A percentile compares a stretch with the other conserved stretches of the same genome.
Evolutionary conservation across 208 protist genomes (phyloP).

Genomic region (Lotmaria passim): DNA sequence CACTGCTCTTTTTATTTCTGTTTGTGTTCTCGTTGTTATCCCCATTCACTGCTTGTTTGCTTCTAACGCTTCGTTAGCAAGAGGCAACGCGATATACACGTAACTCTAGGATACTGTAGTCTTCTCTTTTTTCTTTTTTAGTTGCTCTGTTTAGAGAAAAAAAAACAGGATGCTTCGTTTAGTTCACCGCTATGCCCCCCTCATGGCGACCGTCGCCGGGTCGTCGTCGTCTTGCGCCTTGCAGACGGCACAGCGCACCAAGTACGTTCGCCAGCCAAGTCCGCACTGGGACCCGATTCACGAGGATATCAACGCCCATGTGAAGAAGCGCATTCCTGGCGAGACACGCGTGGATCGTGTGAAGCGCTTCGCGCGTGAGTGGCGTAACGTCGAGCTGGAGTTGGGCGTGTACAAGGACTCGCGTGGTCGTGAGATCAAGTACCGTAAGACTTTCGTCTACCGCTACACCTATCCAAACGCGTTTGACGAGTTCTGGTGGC

Average conservation of each 20-base stretch:
- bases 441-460: conserved; percentile 91
- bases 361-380: conserved; percentile 87
- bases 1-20: no score
- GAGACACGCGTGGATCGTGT: conserved; percentile 89
- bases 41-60: no score
- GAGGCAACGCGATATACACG: no score
- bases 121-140: not conserved
- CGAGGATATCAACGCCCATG: conserved; percentile 92
- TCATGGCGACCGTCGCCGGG: conserved; percentile 3
- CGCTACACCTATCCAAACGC: conserved; percentile 92
- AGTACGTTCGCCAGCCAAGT: conserved; percentile 85
- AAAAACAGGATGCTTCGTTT: conserved; percentile 25
- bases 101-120: not conserved
- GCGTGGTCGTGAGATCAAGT: conserved; percentile 88
- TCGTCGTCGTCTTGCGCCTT: conserved; percentile 22
- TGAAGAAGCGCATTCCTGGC: conserved; percentile 91
- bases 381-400: conserved; percentile 92
- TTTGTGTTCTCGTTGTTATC: no score
- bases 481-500: conserved; percentile 93
- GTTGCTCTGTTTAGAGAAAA: not conserved
- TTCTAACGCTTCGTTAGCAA: no score
- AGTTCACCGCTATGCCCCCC: conserved; percentile 23
- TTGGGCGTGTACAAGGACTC: conserved; percentile 89
- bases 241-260: conserved; percentile 46
- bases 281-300: conserved; percentile 87